Base-by-base conservation (phyloP, 2,329 filamentous ascomycete species). In the Ceratocystis lukuohia region DNA sequence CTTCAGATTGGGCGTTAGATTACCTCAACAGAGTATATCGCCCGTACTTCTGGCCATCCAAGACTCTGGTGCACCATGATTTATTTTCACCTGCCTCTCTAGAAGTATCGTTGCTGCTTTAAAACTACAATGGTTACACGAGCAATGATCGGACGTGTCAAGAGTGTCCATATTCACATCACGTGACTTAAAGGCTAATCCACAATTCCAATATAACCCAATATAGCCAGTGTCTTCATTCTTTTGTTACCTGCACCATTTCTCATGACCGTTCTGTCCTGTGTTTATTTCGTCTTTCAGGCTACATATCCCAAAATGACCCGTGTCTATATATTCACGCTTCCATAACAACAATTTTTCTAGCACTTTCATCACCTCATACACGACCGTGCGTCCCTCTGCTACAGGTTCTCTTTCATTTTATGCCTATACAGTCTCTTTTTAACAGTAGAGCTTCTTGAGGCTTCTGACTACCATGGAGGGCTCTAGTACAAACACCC, bases 21-120 rank as follows among this genome's bases (percentile, higher is more conserved):
- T 33, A 63, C 61, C 44, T 63, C 44, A 12, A 63, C 12, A 50
- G 61, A 63, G 22, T 33, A 63, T 28, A 46, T 28, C 17, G 44
- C 61, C 4, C 37, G 25, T 17, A 63, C 28, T 28, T 50, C 25
- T 12, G 61, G 61, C 61, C 61, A 63, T n/a, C 25, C 61, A 3
- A 50, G 44, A 20, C 8, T 22, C 12, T 22, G 4, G 2, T 8
- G 7, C 41, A 1, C 17, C 28, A 17, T 20, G 56, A 33, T 30
- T 30, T 30, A 5, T 28, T 28, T 28, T 28, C 5, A 4, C 15
- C 15, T 64, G 17, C 17, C 10, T 33, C 12, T 46, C 10, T 17
- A 5, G 12, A 33, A 5, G 25, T 53, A 28, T 37, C 44, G 45
- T 64, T 20, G 44, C 20, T 62, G 44, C 15, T 28, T 22, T 28